Evolutionary conservation across 768 basidiomycete genomes (phyloP), one percentile per base, ranked within the genome.

Genomic region (Hypsizygus marmoreus): DNA sequence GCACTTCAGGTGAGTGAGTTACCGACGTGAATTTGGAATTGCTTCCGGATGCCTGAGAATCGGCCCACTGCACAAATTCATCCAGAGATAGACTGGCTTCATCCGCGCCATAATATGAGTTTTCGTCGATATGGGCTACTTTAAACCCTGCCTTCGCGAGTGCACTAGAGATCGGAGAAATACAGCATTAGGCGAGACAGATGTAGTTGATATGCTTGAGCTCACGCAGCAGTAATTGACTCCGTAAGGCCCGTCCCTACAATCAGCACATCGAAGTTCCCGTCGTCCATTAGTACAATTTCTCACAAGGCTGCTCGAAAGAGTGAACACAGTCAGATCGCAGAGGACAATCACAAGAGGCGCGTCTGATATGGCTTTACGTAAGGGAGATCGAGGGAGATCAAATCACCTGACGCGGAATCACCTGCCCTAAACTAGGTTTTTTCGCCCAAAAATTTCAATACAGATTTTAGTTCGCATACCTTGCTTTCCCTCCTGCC

Each of bases 201-300:
- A 22, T n/a, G 28, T 30, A 26, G 32, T n/a, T 6, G 39, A 5
- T 29, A 41, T 40, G 37, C 41, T 39, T 35, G 37, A 40, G 68
- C 91, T 80, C 69, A 95, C 92, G 94, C 91, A 54, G 94, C 91
- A 40, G 79, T 66, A 26, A 97, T 91, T 9, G 92, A 92, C 60
- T 95, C 86, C 26, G 86, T 76, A 4, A 97, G 69, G 1, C 87
- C 88, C n/a, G 88, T 91, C 4, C 89, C 88, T 35, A 90, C 63
- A 30, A 91, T 69, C 29, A 86, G 71, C 23, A 80, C 79, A 52
- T 91, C 87, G 52, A 88, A 86, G 28, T 68, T 60, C 48, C 66
- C 62, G 47, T 74, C 71, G 29, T 68, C 66, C 72, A 70, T 71
- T 16, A 9, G 30, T 30, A 1, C 7, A 28, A 30, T 6, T 5